These are phyloP conservation scores for Thalassia testudinum DNA, from an alignment of 116 monocot species.

Conservation along the genomic window DNA sequence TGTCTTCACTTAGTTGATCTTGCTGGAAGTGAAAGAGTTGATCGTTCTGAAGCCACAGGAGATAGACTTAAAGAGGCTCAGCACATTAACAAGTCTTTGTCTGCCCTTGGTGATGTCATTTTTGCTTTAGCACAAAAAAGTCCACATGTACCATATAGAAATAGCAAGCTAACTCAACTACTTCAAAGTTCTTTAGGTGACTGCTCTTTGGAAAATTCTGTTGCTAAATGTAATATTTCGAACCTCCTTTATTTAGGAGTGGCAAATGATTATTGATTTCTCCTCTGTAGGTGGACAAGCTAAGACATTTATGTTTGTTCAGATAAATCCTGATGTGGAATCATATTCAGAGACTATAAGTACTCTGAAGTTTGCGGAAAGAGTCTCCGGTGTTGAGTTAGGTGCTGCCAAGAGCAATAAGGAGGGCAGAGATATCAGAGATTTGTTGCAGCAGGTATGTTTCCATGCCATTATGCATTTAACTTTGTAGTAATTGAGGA, in stretches of 20 bases:
- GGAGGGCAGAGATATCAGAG: conserved; percentile 79
- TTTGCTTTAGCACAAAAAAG: conserved; percentile 71
- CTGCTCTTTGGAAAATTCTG: conserved; percentile 18
- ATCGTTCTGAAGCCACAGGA: conserved; percentile 76
- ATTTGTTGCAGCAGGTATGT: conserved; percentile 52
- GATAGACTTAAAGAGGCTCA: conserved; percentile 82
- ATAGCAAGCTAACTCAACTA: conserved; percentile 92
- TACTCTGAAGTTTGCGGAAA: conserved; percentile 92
- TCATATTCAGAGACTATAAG: conserved; percentile 81
- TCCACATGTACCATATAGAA: conserved; percentile 74
- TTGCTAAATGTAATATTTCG: conserved; percentile 12
- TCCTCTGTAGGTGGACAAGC: conserved; percentile 65
- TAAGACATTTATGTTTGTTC: conserved; percentile 87
- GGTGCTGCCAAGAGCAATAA: conserved; percentile 81
- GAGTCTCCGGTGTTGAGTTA: conserved; percentile 87
- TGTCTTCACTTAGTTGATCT: conserved; percentile 82
- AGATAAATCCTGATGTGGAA: conserved; percentile 71
- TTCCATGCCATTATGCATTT: neutral
- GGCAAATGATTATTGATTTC: neutral
- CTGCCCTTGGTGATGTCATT: conserved; percentile 83
- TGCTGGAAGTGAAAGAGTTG: conserved; percentile 89
- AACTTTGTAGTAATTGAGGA: neutral
- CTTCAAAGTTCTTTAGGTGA: conserved; percentile 88
- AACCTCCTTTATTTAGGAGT: neutral
- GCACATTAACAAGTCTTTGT: conserved; percentile 80